phyloP scores from a whole-genome alignment of 2,329 filamentous ascomycete genomes.

The Fusarium tuaranense region DNA sequence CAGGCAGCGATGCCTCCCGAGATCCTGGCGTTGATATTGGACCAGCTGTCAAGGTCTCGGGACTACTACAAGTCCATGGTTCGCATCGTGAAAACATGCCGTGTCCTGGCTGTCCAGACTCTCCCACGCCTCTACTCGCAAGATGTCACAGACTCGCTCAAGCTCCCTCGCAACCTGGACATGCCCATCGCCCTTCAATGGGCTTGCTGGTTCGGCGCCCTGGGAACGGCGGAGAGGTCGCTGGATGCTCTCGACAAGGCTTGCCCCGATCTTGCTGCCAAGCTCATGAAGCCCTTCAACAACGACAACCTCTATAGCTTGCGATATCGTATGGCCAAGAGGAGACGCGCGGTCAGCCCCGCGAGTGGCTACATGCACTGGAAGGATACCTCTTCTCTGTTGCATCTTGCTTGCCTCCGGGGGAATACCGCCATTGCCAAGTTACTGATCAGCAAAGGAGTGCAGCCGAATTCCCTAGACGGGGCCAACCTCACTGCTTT shows the following conservation, averaged over 20 bases:
- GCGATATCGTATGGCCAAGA: slow-evolving; percentile 10
- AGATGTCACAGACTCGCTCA: slow-evolving; percentile 15
- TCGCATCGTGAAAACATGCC: slow-evolving; percentile 17
- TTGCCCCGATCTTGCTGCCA: slow-evolving; percentile 3
- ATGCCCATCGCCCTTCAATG: slow-evolving; percentile 29
- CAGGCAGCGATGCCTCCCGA: slow-evolving; percentile 24
- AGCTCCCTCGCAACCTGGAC: not conserved
- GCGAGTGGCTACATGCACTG: slow-evolving; percentile 24
- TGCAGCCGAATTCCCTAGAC: slow-evolving; percentile 12
- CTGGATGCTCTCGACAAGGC: slow-evolving; percentile 7
- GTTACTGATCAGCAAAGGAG: slow-evolving; percentile 16
- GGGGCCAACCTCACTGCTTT: slow-evolving; percentile 12
- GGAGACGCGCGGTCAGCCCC: not conserved
- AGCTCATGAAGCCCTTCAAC: slow-evolving; percentile 14
- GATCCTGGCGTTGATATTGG: slow-evolving; percentile 19
- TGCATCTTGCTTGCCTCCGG: slow-evolving; percentile 33
- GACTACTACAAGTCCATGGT: slow-evolving; percentile 16
- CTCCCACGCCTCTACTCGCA: slow-evolving; percentile 21
- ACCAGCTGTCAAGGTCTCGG: slow-evolving; percentile 11
- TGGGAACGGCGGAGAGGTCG: slow-evolving; percentile 21
- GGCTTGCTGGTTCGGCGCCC: slow-evolving; percentile 33
- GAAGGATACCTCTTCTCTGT: slow-evolving; percentile 16
- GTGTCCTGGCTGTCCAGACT: slow-evolving; percentile 4
- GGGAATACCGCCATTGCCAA: slow-evolving; percentile 31
- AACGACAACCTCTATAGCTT: slow-evolving; percentile 16